Evolutionary conservation across 306 rosid species (phyloP), one percentile per base, ranked within the genome.

Genomic region (Ziziphus jujuba): DNA sequence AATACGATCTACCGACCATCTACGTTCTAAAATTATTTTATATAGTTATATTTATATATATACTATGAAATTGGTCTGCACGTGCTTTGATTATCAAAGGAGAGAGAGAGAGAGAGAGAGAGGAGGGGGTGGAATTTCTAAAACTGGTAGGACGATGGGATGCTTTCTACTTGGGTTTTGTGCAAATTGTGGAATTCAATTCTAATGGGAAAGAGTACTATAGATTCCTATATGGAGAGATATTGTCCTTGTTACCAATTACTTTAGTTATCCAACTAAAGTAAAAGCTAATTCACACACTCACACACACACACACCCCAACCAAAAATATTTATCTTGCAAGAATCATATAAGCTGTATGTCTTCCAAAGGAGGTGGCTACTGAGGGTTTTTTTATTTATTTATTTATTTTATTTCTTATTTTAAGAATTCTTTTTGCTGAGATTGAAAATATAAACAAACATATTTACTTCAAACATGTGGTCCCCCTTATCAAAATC

Each of bases 271-370:
- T 16, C 11, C 15, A 16, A 17, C 11, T 58, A 59, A 59, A 34
- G 63, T 19, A 2, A 60, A 36, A 40, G 45, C 45, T 40, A 40
- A 0, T 38, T 36, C 50, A 61, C 31, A 17, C 4, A 36, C n/a
- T n/a, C n/a, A n/a, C n/a, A n/a, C 50, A 61, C 31, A 17, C 50
- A 61, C 31, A 17, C 40, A 17, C 16, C 7, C 13, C 24, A 19
- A 61, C 20, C 38, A 6, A 3, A 58, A 61, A 17, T 17, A 3
- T 1, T 8, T 40, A 40, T 40, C 9, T 36, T 2, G 5, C 15
- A 16, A 59, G 64, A 36, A n/a, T 59, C 50, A n/a, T n/a, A 56
- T 6, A 33, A 59, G 63, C 63, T n/a, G n/a, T n/a, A n/a, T 59
- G 48, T 17, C 63, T 17, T 35, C 63, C 63, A 34, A 59, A 1